Evolutionary conservation across 768 basidiomycete species (phyloP).

Genomic region (Mycena maculata): DNA sequence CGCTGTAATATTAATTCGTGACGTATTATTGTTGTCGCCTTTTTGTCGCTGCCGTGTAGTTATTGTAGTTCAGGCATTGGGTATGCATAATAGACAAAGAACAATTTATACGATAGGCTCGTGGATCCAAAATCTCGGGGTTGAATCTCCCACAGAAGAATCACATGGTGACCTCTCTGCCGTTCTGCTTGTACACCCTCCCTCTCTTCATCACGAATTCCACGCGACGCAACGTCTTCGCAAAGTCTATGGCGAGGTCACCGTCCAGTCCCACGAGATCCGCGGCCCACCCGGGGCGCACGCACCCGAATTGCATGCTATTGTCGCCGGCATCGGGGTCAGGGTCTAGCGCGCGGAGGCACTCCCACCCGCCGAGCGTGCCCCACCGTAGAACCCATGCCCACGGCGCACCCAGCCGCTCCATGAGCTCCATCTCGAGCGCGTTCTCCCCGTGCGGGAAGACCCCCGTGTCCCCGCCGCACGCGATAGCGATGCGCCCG

Average conservation of each 20-base stretch:
- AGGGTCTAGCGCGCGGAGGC: constrained; percentile 61
- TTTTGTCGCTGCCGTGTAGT: too few species aligned
- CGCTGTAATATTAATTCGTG: too few species aligned
- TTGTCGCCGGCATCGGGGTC: constrained; percentile 55
- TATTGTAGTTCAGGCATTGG: too few species aligned
- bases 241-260: constrained; percentile 54
- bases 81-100: too few species aligned
- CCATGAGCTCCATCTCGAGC: constrained; percentile 72
- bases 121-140: too few species aligned
- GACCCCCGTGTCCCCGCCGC: constrained; percentile 74
- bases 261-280: constrained; percentile 56
- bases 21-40: too few species aligned
- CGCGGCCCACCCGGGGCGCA: constrained; percentile 67
- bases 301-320: constrained; percentile 66
- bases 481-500: constrained; percentile 59
- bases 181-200: constrained; percentile 55
- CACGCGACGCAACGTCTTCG: constrained; percentile 59
- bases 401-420: constrained; percentile 64
- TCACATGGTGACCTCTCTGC: constrained; percentile 34
- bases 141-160: too few species aligned
- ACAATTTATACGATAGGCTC: too few species aligned
- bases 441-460: constrained; percentile 73
- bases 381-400: constrained; percentile 66
- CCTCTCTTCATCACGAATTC: constrained; percentile 72
- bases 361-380: constrained; percentile 70